phyloP scores from a whole-genome alignment of 768 basidiomycete genomes.

The Crepidotus variabilis region DNA sequence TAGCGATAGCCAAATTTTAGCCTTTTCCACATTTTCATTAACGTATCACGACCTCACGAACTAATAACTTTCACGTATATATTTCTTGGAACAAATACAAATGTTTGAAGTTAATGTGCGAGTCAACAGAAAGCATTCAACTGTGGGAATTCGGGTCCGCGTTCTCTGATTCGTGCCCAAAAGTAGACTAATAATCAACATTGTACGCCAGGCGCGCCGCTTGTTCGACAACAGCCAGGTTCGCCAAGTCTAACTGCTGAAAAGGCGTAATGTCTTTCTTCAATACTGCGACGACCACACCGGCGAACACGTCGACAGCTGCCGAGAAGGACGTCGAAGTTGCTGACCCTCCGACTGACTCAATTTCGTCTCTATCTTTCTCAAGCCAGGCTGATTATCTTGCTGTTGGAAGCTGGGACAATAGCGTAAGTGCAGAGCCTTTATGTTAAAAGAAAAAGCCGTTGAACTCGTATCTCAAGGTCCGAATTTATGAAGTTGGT shows the following conservation, averaged over 20 bases:
- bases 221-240: neutral
- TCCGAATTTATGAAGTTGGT: conserved; percentile 89
- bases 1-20: neutral
- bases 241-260: neutral
- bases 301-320: conserved; percentile 32
- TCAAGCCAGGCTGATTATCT: conserved; percentile 85
- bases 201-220: neutral
- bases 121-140: no score
- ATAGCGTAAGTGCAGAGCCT: conserved; percentile 57
- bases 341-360: conserved; percentile 77
- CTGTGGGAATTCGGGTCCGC: neutral
- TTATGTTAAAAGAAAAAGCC: neutral
- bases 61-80: neutral
- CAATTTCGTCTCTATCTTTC: conserved; percentile 82
- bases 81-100: neutral
- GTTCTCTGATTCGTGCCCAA: neutral
- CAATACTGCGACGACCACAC: conserved; percentile 20
- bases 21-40: neutral
- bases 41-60: neutral
- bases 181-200: neutral
- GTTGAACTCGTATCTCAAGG: conserved; percentile 42
- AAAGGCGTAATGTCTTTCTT: conserved; percentile 38
- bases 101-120: neutral
- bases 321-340: conserved; percentile 81
- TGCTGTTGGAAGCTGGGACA: conserved; percentile 93